Base-by-base conservation (phyloP, 352 stramenopile species). In the Phytophthora constricta region DNA sequence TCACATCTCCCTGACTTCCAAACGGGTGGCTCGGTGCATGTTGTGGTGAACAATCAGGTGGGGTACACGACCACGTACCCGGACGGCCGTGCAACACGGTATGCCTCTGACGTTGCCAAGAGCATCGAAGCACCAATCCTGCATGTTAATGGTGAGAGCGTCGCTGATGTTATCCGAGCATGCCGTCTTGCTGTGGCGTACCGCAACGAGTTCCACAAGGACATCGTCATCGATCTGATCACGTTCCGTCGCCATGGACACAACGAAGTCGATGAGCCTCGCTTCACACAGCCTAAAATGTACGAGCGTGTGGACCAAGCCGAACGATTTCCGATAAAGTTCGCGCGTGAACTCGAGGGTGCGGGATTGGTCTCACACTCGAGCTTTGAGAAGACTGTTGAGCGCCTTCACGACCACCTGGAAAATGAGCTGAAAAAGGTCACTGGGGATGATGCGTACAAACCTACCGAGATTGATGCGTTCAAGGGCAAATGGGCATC, bases 11-110 rank as follows among this genome's bases (percentile, higher is more conserved):
- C 86, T 3, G 85, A 84, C 57, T 97, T 93, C 45, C 72, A 74
- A 34, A 93, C 84, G 5, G 76, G 79, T 16, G 90, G 90, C 43
- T 89, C 90, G 1, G 75, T 97, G 43, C 90, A 97, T 52, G 67
- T 97, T 34, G 84, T 97, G 22, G 83, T 97, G 37, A 97, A 97
- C 68, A 97, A 97, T 77, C 87, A 97, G 49, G 87, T 97, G 8
- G 91, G 87, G 4, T 97, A 95, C 74, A 97, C 91, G 11, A 97
- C 91, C n/a, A 93, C 84, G 19, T 88, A 82, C 65, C 77, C 76
- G 0, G 86, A 97, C 27, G 82, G 79, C 8, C 86, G 87, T 22
- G 93, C 89, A 33, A 92, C 88, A n/a, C 74, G 80, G 0, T 96
- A 97, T 74, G 79, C 80, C 13, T 95, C 90, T 0, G 90, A 97